Evolutionary conservation across 148 eudicot genomes (phyloP).

Genomic region (Rhododendron molle): DNA sequence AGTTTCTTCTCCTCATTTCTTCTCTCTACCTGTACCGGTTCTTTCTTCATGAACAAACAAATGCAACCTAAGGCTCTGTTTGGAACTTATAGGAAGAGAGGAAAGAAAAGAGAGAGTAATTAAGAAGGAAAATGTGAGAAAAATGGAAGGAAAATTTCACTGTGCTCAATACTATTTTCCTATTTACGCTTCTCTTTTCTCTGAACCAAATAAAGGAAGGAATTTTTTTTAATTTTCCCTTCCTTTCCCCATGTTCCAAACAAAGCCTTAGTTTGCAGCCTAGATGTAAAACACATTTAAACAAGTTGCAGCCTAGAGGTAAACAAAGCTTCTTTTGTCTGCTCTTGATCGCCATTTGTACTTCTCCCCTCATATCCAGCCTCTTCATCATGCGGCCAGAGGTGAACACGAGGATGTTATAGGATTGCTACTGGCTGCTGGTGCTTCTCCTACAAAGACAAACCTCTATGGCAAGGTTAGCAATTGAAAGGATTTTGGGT

Average conservation of each 20-base stretch:
- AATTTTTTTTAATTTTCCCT: not conserved
- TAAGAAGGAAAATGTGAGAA: not conserved
- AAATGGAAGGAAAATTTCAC: not conserved
- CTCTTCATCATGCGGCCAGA: constrained; percentile 97
- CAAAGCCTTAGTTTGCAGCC: not conserved
- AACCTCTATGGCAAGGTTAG: constrained; percentile 72
- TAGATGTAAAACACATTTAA: not conserved
- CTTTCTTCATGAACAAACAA: not conserved
- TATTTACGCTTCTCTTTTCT: not conserved
- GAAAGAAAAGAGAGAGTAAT: not conserved
- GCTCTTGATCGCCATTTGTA: not conserved
- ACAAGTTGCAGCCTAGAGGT: not conserved
- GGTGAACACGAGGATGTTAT: constrained; percentile 71
- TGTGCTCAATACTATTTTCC: not conserved
- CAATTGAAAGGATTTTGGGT: not conserved
- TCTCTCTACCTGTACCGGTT: not conserved
- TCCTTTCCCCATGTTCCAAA: not conserved
- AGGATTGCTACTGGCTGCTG: constrained; percentile 60
- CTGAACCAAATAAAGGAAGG: not conserved
- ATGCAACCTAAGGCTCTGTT: not conserved
- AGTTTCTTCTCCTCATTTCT: not conserved
- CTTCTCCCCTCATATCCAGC: constrained; percentile 33
- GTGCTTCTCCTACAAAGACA: constrained; percentile 58
- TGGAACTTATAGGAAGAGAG: not conserved
- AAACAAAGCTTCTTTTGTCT: not conserved